phyloP scores from a whole-genome alignment of 73 alveolate genomes.

The Paramecium sonneborni region DNA sequence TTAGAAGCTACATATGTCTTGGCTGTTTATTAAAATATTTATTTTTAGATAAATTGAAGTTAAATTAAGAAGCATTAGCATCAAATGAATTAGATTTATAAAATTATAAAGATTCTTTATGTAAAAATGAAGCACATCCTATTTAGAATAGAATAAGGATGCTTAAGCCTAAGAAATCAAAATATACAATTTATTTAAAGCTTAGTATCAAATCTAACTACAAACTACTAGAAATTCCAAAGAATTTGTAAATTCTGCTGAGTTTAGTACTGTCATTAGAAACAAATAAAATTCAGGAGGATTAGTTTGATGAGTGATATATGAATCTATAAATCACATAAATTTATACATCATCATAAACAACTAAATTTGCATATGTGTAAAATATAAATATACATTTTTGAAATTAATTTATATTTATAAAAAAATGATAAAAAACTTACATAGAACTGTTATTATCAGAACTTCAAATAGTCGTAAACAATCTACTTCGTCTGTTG shows the following conservation, averaged over 20 bases:
- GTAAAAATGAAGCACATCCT: not conserved
- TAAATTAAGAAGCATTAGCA: not conserved
- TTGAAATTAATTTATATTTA: not conserved
- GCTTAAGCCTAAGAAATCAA: not conserved
- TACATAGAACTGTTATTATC: not conserved
- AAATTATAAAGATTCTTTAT: not conserved
- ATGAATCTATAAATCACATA: not conserved
- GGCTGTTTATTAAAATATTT: conserved; percentile 6
- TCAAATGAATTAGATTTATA: not conserved
- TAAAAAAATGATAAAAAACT: not conserved
- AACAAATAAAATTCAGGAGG: conserved; percentile 31
- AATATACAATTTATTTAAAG: not conserved
- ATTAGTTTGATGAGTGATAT: not conserved
- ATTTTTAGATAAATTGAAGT: conserved; percentile 19
- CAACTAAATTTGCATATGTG: too few relatives aligned
- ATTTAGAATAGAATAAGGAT: not conserved
- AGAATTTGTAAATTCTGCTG: conserved; percentile 40
- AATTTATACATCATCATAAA: not conserved
- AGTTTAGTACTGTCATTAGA: not conserved
- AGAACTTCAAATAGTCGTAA: not conserved
- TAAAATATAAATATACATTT: too few relatives aligned
- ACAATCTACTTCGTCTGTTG: not conserved
- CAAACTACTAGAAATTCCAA: not conserved
- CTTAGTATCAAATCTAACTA: not conserved
- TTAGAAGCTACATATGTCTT: conserved; percentile 50